Base-by-base conservation (phyloP, 805 yeast species). In the Saccharomycopsis guyanensis region DNA sequence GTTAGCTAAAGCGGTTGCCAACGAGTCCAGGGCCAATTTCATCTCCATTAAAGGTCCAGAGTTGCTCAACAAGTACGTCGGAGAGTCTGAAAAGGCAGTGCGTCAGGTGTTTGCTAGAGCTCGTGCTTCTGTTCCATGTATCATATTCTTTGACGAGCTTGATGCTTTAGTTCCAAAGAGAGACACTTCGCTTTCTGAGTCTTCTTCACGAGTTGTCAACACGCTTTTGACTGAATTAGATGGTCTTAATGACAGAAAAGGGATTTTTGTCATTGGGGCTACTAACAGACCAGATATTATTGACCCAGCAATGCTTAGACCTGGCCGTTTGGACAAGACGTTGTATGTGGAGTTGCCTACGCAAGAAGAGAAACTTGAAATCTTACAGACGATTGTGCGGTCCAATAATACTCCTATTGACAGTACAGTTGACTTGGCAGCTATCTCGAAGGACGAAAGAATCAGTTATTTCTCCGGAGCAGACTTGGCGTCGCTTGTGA, bases 271-370 rank as follows among this genome's bases (percentile, higher is more conserved):
- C 3, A 78, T 91, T 55, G 97, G 96, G 24, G 98, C 98, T 1
- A 91, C 98, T 0, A 91, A 91, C 58, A 75, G 98, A 61, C 97
- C 97, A 0, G 98, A 91, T 61, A 91, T 91, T 86, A 93, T 91
- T 54, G 98, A 91, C 64, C 88, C 96, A 3, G 98, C 98, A 0
- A 93, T 91, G 97, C 66, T 93, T 38, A 76, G 98, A 60, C 97
- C 97, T 0, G 98, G 97, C 4, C 77, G 98, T 63, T 71, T 91
- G 57, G 97, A 93, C 60, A 93, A 91, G 64, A 86, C 96, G 2
- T 68, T 91, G 38, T 91, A 82, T 63, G 91, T 91, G 23, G 97
- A 91, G 60, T 71, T 91, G 43, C 98, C 98, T 3, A 75, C 77
- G 4, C 75, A 78, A 0, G 71, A 67, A 2, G 98, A 93, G 61